Evolutionary conservation across 2,329 filamentous ascomycete species (phyloP).

Genomic region (Myriosclerotinia curreyana): DNA sequence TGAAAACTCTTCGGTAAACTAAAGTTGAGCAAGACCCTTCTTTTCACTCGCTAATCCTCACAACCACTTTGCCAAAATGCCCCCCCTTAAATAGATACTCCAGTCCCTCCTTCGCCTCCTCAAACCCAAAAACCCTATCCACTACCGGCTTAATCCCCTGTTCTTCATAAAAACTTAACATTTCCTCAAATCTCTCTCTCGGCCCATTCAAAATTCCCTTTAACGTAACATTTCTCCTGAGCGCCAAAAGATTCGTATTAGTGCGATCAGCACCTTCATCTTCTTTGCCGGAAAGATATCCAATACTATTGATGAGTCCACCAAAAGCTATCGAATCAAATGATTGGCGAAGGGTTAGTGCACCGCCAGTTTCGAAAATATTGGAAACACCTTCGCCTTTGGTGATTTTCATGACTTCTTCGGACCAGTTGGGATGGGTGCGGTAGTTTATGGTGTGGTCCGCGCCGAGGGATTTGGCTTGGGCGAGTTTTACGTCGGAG

Average conservation of each 20-base stretch:
- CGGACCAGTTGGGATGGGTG: constrained; percentile 51
- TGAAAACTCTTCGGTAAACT: too few relatives aligned
- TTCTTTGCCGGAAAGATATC: constrained; percentile 51
- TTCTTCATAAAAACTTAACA: constrained; percentile 48
- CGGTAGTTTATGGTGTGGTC: constrained; percentile 54
- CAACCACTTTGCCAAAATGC: constrained; percentile 48
- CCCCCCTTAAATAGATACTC: constrained; percentile 48
- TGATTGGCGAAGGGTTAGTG: constrained; percentile 50
- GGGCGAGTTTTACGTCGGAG: constrained; percentile 50
- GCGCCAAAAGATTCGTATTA: constrained; percentile 58
- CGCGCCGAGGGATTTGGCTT: constrained; percentile 48
- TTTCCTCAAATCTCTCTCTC: constrained; percentile 53
- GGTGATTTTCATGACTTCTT: constrained; percentile 48
- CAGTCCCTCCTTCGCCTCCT: constrained; percentile 47
- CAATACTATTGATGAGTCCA: constrained; percentile 52
- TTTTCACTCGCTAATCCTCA: constrained; percentile 21
- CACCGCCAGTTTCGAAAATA: constrained; percentile 55
- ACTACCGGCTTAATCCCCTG: constrained; percentile 49
- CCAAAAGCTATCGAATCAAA: constrained; percentile 54
- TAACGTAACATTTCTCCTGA: constrained; percentile 46
- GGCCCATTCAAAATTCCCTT: constrained; percentile 62
- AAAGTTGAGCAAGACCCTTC: too few relatives aligned
- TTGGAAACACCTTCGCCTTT: constrained; percentile 49
- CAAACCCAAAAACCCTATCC: constrained; percentile 48
- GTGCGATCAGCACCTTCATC: constrained; percentile 53